Evolutionary conservation across 148 eudicot genomes (phyloP).

Genomic region (Arctostaphylos glauca): DNA sequence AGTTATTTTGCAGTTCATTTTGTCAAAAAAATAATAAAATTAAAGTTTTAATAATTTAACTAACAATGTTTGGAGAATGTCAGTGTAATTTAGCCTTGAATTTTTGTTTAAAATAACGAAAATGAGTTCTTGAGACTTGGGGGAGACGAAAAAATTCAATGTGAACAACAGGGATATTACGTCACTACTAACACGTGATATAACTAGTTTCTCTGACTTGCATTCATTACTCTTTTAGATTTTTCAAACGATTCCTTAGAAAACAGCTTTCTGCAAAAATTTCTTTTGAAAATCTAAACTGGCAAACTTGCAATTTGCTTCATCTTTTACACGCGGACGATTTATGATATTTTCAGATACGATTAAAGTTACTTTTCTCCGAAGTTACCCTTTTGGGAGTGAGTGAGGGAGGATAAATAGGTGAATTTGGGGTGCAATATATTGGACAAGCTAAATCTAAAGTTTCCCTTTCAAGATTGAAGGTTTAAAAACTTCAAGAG

Average conservation of each 20-base stretch:
- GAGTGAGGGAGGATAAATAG: neutral
- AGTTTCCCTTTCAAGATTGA: neutral
- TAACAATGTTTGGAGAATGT: too few species aligned
- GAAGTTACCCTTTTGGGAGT: neutral
- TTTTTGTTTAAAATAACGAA: too few species aligned
- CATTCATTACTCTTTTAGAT: neutral
- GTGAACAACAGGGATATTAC: neutral
- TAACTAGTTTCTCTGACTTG: neutral
- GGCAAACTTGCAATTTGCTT: neutral
- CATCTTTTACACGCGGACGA: neutral
- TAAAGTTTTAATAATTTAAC: too few species aligned
- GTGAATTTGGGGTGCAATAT: neutral
- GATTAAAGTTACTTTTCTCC: neutral
- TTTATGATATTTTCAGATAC: neutral
- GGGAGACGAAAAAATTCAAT: neutral
- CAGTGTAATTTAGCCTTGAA: too few species aligned
- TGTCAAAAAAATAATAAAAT: too few species aligned
- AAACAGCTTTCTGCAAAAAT: neutral
- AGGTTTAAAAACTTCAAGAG: neutral
- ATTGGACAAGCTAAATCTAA: neutral
- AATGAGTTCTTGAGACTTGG: neutral
- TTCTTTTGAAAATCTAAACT: neutral
- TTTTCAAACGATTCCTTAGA: neutral
- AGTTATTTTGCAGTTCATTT: too few species aligned
- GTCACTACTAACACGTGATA: neutral